phyloP scores from a whole-genome alignment of 108 stramenopile genomes.

The Cyclotella cryptica region DNA sequence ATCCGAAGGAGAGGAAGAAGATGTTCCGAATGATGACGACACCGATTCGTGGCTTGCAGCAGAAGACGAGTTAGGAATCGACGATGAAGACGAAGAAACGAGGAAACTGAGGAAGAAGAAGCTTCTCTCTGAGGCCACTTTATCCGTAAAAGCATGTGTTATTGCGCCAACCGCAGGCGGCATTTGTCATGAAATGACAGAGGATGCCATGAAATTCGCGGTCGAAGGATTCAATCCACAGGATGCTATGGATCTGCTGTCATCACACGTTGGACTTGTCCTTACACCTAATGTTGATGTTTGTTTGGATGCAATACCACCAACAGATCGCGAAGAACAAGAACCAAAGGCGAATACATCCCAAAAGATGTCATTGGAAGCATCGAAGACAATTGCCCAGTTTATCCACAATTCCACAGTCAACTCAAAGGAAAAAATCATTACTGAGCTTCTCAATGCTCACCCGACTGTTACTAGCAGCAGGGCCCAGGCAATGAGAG shows the following conservation, averaged over 20 bases:
- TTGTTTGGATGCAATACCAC: slow-evolving; percentile 78
- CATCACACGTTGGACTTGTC: slow-evolving; percentile 33
- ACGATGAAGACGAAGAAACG: slow-evolving; percentile 79
- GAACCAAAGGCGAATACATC: slow-evolving; percentile 19
- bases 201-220: slow-evolving; percentile 21
- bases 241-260: slow-evolving; percentile 35
- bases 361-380: slow-evolving; percentile 59
- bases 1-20: slow-evolving; percentile 75
- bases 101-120: slow-evolving; percentile 70
- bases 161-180: slow-evolving; percentile 69
- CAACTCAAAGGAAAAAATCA: slow-evolving; percentile 74
- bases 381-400: slow-evolving; percentile 56
- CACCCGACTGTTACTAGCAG: slow-evolving; percentile 62
- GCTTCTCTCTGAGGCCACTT: slow-evolving; percentile 42
- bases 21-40: slow-evolving; percentile 54
- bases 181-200: slow-evolving; percentile 37
- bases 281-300: slow-evolving; percentile 40
- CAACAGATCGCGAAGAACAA: slow-evolving; percentile 33
- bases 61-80: slow-evolving; percentile 73
- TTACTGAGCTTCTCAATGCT: slow-evolving; percentile 72
- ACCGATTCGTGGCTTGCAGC: slow-evolving; percentile 84
- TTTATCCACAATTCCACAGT: slow-evolving; percentile 78
- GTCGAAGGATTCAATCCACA: slow-evolving; percentile 40
- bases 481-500: slow-evolving; percentile 72
- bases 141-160: slow-evolving; percentile 56